A percentile compares a stretch with the other conserved stretches of the same genome.
Evolutionary conservation across 306 rosid species (phyloP).

Genomic region (Lathyrus tuberosus): DNA sequence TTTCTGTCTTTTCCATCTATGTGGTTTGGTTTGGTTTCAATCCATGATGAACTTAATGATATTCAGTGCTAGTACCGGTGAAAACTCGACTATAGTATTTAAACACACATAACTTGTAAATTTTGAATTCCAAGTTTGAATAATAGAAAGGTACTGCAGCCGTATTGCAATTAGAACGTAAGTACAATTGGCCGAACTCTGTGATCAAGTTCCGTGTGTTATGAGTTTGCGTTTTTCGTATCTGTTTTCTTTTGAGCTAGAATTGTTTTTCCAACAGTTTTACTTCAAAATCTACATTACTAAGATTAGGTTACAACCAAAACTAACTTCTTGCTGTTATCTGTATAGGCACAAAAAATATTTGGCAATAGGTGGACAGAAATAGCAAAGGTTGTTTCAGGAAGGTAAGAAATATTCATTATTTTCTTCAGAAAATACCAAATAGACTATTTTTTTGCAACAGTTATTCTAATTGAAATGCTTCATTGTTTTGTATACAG

Average conservation of each 20-base stretch:
- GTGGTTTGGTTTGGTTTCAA: conserved; percentile 20
- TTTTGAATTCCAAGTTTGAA: too few relatives aligned
- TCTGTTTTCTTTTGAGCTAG: too few relatives aligned
- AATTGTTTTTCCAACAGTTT: background rate
- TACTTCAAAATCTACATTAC: conserved; percentile 15
- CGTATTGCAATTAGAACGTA: too few relatives aligned
- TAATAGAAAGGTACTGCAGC: too few relatives aligned
- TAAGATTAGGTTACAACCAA: conserved; percentile 23
- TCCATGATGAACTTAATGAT: conserved; percentile 23
- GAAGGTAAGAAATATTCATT: conserved; percentile 69
- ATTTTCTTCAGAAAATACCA: conserved; percentile 6
- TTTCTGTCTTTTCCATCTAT: conserved; percentile 5
- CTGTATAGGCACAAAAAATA: conserved; percentile 88
- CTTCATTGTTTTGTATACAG: conserved; percentile 51
- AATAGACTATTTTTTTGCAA: background rate
- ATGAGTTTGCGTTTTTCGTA: too few relatives aligned
- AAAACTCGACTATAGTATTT: background rate
- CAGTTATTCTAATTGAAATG: conserved; percentile 28
- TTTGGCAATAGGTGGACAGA: conserved; percentile 99
- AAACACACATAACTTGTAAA: too few relatives aligned
- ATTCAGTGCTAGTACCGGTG: conserved; percentile 28
- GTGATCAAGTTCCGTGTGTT: too few relatives aligned
- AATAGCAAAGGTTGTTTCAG: conserved; percentile 99
- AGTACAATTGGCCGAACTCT: too few relatives aligned
- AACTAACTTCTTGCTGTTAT: conserved; percentile 35